A percentile compares a stretch with the other conserved stretches of the same genome.
phyloP scores from a whole-genome alignment of 805 yeast genomes.

The Schwanniomyces occidentalis region DNA sequence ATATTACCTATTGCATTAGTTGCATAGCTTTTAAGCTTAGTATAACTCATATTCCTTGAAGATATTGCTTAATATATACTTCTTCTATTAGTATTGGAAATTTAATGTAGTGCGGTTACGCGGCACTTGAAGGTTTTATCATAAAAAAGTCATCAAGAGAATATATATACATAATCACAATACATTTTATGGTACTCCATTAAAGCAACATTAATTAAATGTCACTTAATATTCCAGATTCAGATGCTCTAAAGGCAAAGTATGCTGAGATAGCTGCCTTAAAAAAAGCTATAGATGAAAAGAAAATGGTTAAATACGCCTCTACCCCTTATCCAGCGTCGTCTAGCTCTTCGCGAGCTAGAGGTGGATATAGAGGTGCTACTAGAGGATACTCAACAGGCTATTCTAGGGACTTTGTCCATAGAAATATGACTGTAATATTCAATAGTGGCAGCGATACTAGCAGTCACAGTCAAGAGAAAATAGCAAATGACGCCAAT shows the following conservation, averaged over 20 bases:
- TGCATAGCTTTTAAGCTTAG: slow-evolving; percentile 25
- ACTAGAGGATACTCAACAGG: slow-evolving; percentile 1
- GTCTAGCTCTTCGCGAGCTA: not conserved
- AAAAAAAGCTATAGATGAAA: slow-evolving; percentile 25
- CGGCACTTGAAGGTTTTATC: no score
- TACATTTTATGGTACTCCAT: no score
- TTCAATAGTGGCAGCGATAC: slow-evolving; percentile 17
- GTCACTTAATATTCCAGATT: slow-evolving; percentile 11
- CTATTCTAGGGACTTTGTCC: slow-evolving; percentile 3
- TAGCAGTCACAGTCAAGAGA: slow-evolving; percentile 2
- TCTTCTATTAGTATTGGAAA: no score
- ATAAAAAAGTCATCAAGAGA: no score
- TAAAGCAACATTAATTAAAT: not conserved
- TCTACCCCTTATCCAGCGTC: not conserved
- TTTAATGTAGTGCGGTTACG: no score
- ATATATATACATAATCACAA: no score
- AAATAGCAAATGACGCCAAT: no score
- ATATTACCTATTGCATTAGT: slow-evolving; percentile 31
- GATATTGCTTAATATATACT: no score
- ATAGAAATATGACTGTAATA: slow-evolving; percentile 30
- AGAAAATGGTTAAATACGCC: slow-evolving; percentile 10
- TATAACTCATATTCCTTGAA: slow-evolving; percentile 7
- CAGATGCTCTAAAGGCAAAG: slow-evolving; percentile 22
- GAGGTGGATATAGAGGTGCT: slow-evolving; percentile 13
- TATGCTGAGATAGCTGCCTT: slow-evolving; percentile 31